Conservation (phyloP, 352 stramenopile species). For the Aphanomyces euteiches region DNA sequence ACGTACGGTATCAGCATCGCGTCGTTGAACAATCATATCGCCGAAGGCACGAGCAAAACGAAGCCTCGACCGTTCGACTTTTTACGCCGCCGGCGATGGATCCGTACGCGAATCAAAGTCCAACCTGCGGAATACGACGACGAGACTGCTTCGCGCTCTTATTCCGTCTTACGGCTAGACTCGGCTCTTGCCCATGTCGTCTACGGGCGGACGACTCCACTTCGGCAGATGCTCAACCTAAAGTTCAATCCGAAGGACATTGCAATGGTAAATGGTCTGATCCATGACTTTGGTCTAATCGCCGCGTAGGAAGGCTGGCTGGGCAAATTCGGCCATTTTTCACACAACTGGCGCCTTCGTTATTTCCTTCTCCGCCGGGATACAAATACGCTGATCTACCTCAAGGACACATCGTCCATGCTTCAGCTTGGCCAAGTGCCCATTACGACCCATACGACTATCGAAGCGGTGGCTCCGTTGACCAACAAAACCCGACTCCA, state of each 20-base stretch:
- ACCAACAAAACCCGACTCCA: neutral
- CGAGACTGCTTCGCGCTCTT: conserved; percentile 43
- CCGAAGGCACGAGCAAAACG: conserved; percentile 65
- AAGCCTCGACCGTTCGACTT: conserved; percentile 82
- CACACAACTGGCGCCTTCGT: conserved; percentile 76
- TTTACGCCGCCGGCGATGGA: conserved; percentile 66
- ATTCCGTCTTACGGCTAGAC: conserved; percentile 58
- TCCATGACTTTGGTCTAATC: neutral
- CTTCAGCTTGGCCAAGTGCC: conserved; percentile 62
- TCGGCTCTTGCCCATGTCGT: conserved; percentile 60
- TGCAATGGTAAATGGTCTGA: conserved; percentile 16
- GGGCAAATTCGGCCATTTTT: conserved; percentile 58
- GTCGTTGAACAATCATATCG: conserved; percentile 75
- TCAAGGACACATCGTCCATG: conserved; percentile 67
- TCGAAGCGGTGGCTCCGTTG: conserved; percentile 26
- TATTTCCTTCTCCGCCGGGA: conserved; percentile 75
- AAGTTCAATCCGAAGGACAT: conserved; percentile 70
- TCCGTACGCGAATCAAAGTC: conserved; percentile 69
- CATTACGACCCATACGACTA: conserved; percentile 73
- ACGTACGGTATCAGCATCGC: conserved; percentile 79
- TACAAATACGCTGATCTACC: conserved; percentile 67
- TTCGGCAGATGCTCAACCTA: conserved; percentile 35
- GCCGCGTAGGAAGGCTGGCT: conserved; percentile 70
- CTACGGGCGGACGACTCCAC: conserved; percentile 42
- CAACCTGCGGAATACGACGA: conserved; percentile 30